A percentile compares a stretch with the other conserved stretches of the same genome.
Conservation (phyloP, 2,329 filamentous ascomycete species). For the Phialophora chinensis region DNA sequence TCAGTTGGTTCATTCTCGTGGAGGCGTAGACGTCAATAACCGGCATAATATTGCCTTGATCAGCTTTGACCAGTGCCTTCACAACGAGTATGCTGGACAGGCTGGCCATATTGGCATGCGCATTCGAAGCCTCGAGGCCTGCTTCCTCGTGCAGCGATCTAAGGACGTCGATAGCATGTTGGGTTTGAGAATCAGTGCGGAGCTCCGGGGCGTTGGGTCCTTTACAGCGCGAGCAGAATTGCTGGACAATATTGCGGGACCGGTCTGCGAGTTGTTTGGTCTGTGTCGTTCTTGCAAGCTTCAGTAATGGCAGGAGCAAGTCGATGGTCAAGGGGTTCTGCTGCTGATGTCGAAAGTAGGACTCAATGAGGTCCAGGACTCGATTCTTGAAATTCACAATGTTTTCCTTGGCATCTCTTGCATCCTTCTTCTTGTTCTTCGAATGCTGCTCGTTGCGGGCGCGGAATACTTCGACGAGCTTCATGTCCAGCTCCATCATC, state of each 20-base stretch:
- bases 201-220: conserved; percentile 54
- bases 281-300: conserved; percentile 75
- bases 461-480: conserved; percentile 84
- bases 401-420: conserved; percentile 83
- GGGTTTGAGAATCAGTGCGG: conserved; percentile 56
- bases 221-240: conserved; percentile 71
- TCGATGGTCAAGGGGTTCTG: conserved; percentile 70
- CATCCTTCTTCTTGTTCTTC: conserved; percentile 77
- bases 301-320: conserved; percentile 76
- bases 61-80: conserved; percentile 51
- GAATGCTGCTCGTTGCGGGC: conserved; percentile 67
- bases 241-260: conserved; percentile 72
- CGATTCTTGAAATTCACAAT: conserved; percentile 95
- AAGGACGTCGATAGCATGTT: conserved; percentile 49
- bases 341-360: conserved; percentile 81
- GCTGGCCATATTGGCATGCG: conserved; percentile 77
- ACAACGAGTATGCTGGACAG: conserved; percentile 56
- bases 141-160: conserved; percentile 71
- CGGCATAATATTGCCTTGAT: conserved; percentile 59
- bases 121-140: conserved; percentile 62
- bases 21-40: conserved; percentile 69
- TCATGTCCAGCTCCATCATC: conserved; percentile 86
- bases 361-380: conserved; percentile 83
- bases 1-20: conserved; percentile 66
- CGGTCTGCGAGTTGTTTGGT: conserved; percentile 77